These are phyloP conservation scores for Cercospora beticola DNA, from an alignment of 2,329 filamentous ascomycete genomes.

Conservation along the genomic window DNA sequence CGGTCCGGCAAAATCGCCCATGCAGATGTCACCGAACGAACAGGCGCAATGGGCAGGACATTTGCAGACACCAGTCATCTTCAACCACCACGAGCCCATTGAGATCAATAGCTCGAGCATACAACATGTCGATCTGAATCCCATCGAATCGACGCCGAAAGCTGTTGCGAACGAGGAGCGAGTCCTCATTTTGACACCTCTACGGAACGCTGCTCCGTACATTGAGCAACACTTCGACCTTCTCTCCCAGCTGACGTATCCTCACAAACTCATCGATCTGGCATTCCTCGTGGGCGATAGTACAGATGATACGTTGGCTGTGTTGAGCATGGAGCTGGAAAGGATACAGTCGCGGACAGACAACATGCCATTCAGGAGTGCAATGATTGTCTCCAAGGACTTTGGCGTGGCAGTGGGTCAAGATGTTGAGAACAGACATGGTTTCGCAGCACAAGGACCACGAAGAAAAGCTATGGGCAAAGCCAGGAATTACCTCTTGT, in stretches of 20 bases:
- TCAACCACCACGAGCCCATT: constrained; percentile 90
- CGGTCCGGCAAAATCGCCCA: constrained; percentile 90
- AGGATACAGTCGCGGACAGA: constrained; percentile 77
- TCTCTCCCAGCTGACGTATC: constrained; percentile 83
- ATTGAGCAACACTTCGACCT: constrained; percentile 92
- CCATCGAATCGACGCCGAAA: constrained; percentile 74
- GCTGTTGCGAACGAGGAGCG: constrained; percentile 79
- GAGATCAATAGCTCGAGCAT: constrained; percentile 81
- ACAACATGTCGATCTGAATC: constrained; percentile 78
- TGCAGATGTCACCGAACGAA: constrained; percentile 92
- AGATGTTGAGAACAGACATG: constrained; percentile 77
- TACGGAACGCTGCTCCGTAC: constrained; percentile 82
- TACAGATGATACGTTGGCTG: constrained; percentile 85
- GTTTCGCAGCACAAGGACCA: constrained; percentile 82
- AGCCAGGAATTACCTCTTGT: constrained; percentile 88
- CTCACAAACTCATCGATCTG: constrained; percentile 91
- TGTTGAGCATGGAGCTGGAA: constrained; percentile 79
- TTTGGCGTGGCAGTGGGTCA: constrained; percentile 77
- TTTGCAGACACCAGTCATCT: constrained; percentile 87
- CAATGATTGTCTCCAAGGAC: constrained; percentile 84
- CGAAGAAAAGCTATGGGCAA: constrained; percentile 85
- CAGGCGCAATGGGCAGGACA: constrained; percentile 86
- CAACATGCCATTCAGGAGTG: constrained; percentile 80
- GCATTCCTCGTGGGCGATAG: constrained; percentile 93
- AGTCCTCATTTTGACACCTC: constrained; percentile 85